Conservation (phyloP, 2,329 filamentous ascomycete species). For the Colletotrichum coccodes region DNA sequence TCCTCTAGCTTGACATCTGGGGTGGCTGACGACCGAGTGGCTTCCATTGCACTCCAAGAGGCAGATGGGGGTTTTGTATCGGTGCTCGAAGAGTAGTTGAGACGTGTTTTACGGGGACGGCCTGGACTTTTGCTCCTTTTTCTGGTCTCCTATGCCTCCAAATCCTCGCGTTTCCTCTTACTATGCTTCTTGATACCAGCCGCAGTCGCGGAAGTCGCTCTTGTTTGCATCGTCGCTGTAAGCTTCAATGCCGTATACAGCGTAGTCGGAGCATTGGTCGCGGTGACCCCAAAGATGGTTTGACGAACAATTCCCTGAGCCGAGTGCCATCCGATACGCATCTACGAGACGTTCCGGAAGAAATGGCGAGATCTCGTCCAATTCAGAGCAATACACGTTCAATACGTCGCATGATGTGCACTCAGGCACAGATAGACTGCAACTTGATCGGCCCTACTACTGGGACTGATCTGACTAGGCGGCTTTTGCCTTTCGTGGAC, state of each 20-base stretch:
- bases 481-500: neutral
- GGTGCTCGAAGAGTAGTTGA: neutral
- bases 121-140: neutral
- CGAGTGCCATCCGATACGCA: neutral
- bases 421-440: neutral
- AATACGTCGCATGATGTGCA: neutral
- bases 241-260: too few relatives aligned
- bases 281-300: neutral
- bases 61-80: neutral
- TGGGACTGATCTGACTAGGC: neutral
- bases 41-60: neutral
- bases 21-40: neutral
- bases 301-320: neutral
- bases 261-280: too few relatives aligned
- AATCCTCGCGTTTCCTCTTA: neutral
- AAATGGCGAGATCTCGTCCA: neutral
- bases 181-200: neutral
- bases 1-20: neutral
- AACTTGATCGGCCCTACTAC: neutral
- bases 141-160: too few relatives aligned
- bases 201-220: neutral
- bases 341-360: neutral
- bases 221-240: neutral
- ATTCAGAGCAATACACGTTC: neutral
- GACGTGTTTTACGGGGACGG: neutral